phyloP scores from a whole-genome alignment of 129 eudicot genomes.

The Daucus carota region DH1_v3.0 NC_030388.2:23944501-23945000 shows the following conservation, averaged over 20 bases:
- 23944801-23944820: constrained; percentile 93
- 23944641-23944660: not conserved
- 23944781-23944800: not conserved
- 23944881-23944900: constrained; percentile 51
- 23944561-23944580: not conserved
- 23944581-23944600: not conserved
- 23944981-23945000: constrained; percentile 6
- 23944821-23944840: constrained; percentile 96
- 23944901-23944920: not conserved
- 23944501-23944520: not conserved
- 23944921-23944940: not conserved
- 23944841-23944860: constrained; percentile 96
- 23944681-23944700: not conserved
- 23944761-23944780: not conserved
- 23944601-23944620: not conserved
- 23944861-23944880: constrained; percentile 96
- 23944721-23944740: not conserved
- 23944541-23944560: not conserved
- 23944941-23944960: not conserved
- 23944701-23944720: not conserved
- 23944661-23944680: not conserved
- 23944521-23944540: not conserved
- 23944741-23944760: not conserved
- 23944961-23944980: not conserved
- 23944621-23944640: not conserved